These are phyloP conservation scores for Neurospora sp. DNA, from an alignment of 495 filamentous ascomycete genomes.

Conservation along the genomic window DNA sequence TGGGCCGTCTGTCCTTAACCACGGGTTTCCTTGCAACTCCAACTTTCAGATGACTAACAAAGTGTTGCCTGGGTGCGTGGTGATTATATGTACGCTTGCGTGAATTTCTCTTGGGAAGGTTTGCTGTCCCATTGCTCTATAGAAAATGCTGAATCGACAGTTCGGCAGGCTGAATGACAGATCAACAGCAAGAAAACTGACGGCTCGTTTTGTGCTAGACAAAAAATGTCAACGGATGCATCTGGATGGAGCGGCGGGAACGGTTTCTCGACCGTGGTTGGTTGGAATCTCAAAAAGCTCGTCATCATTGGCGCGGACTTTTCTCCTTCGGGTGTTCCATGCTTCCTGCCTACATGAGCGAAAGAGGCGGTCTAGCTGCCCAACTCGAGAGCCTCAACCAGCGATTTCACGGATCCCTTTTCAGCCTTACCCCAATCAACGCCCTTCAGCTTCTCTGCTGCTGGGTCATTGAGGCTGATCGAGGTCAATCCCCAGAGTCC, in stretches of 20 bases:
- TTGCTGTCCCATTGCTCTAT: not conserved
- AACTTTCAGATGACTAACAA: not conserved
- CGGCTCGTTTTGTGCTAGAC: not conserved
- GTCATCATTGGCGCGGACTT: conserved; percentile 2
- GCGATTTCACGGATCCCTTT: conserved; percentile 21
- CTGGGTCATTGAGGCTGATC: conserved; percentile 4
- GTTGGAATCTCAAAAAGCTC: not conserved
- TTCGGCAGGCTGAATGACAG: not conserved
- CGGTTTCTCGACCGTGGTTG: not conserved
- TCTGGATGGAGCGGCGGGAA: not conserved
- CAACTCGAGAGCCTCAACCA: conserved; percentile 26
- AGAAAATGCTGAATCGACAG: not conserved
- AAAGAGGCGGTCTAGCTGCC: conserved; percentile 6
- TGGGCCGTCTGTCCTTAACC: not conserved
- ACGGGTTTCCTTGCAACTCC: not conserved
- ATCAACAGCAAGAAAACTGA: not conserved
- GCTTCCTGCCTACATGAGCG: conserved; percentile 1
- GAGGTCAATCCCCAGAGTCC: conserved; percentile 32
- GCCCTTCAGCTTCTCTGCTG: conserved; percentile 20
- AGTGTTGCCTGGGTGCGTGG: not conserved
- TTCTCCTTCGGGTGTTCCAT: not conserved
- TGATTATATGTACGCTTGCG: not conserved
- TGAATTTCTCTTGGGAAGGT: not conserved
- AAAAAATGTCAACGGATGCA: not conserved
- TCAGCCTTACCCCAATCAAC: conserved; percentile 35